Evolutionary conservation across 2,329 filamentous ascomycete genomes (phyloP), one percentile per base, ranked within the genome.

Genomic region (Fusarium sp.): DNA sequence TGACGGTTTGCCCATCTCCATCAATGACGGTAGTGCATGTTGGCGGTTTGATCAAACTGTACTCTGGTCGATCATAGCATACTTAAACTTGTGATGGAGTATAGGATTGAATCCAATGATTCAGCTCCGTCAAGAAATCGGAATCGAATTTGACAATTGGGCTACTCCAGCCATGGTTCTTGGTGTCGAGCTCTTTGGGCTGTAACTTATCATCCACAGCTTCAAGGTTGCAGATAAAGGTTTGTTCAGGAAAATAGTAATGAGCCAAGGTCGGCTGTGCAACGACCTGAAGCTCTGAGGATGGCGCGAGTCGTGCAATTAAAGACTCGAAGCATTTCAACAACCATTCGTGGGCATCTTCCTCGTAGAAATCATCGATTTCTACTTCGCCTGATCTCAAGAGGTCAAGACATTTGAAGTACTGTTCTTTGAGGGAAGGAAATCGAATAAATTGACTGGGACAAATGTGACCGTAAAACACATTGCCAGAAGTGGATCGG

Each of bases 11-110:
- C 6, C 31, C 18, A 10, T 49, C 31, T 36, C 31, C 3, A 5
- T 11, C 6, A 5, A 4, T 20, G 1, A 49, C 3, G 0, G 6
- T 22, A 8, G 15, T 18, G 3, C 20, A 5, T 3, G 3, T 47
- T 0, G 54, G 54, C 1, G 42, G 31, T 7, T 47, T 49, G 15
- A 57, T 38, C 25, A 57, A 17, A 22, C 14, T 57, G 2, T 57
- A 22, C 0, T 57, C 25, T 5, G 25, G 10, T 13, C 54, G 14
- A 22, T n/a, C 5, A 9, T 49, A 57, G 25, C 10, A 29, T 15
- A 57, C 4, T 1, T 20, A 1, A 10, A 38, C 33, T 4, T 57
- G 22, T 1, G 33, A 49, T 15, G 50, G n/a, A 1, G 42, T 29
- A 17, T 47, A 56, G n/a, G 8, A 47, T 5, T 14, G 17, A 4